These are phyloP conservation scores for Mucuna pruriens DNA, from an alignment of 306 rosid species.

Conservation along the genomic window DNA sequence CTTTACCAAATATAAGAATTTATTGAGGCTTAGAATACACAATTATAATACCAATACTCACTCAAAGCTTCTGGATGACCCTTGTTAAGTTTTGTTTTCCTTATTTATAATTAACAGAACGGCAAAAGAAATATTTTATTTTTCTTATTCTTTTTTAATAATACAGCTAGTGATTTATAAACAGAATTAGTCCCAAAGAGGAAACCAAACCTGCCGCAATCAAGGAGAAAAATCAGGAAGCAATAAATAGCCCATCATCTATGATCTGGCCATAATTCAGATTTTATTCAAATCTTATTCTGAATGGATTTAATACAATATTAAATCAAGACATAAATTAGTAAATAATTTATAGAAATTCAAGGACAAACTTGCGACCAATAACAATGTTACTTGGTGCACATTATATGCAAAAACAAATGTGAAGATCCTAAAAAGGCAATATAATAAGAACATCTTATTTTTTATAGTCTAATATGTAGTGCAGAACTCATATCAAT, in stretches of 20 bases:
- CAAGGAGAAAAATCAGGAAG: not conserved
- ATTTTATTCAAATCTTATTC: not conserved
- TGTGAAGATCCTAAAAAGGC: not conserved
- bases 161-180: not conserved
- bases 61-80: conserved; percentile 8
- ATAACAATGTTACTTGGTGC: not conserved
- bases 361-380: not conserved
- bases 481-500: not conserved
- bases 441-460: not conserved
- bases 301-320: not conserved
- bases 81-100: not conserved
- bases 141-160: not conserved
- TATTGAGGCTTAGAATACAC: not conserved
- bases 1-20: not conserved
- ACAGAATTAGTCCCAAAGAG: not conserved
- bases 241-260: not conserved
- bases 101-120: not conserved
- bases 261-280: not conserved
- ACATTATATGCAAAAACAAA: not conserved
- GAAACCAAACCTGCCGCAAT: not conserved
- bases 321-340: not conserved
- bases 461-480: not conserved
- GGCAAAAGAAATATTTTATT: not conserved
- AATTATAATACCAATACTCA: not conserved
- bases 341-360: not conserved